phyloP scores from a whole-genome alignment of 2,329 filamentous ascomycete genomes.

The Coniochaeta pulveracea region DNA sequence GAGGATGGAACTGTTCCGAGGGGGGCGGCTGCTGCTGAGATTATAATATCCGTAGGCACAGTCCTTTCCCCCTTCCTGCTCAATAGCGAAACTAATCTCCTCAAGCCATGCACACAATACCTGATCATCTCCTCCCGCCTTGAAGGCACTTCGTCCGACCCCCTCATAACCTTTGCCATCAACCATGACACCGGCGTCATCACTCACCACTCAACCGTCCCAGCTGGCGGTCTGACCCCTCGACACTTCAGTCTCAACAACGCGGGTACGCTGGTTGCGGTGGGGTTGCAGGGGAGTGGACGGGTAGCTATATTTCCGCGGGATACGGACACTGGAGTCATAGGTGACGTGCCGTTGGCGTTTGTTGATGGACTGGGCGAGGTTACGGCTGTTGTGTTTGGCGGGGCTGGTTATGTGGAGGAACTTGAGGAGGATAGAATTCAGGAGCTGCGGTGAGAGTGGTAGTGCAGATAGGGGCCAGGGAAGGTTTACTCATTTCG shows the following conservation, averaged over 20 bases:
- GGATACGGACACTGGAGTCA: constrained; percentile 44
- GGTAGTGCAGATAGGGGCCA: background rate
- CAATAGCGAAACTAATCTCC: constrained; percentile 7
- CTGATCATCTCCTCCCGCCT: constrained; percentile 58
- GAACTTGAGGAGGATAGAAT: constrained; percentile 28
- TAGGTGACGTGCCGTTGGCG: too few relatives aligned
- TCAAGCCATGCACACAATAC: constrained; percentile 50
- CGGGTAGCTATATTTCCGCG: constrained; percentile 51
- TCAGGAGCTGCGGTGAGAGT: background rate
- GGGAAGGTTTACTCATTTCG: background rate
- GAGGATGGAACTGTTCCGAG: constrained; percentile 25
- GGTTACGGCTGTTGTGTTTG: constrained; percentile 24
- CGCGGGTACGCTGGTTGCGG: constrained; percentile 51
- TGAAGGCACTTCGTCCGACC: constrained; percentile 36
- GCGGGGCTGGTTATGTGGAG: constrained; percentile 33
- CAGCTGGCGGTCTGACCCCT: constrained; percentile 53
- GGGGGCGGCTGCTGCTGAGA: constrained; percentile 40
- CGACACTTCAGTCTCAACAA: constrained; percentile 58
- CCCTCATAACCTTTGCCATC: constrained; percentile 52
- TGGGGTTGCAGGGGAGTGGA: constrained; percentile 50
- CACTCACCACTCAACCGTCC: constrained; percentile 41
- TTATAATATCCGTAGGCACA: constrained; percentile 42
- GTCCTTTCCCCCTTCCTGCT: background rate
- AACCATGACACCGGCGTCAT: constrained; percentile 41
- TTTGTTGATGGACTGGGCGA: too few relatives aligned